Evolutionary conservation across 345 rosid genomes (phyloP), one percentile per base, ranked within the genome.

Genomic region (Acer saccharum): DNA sequence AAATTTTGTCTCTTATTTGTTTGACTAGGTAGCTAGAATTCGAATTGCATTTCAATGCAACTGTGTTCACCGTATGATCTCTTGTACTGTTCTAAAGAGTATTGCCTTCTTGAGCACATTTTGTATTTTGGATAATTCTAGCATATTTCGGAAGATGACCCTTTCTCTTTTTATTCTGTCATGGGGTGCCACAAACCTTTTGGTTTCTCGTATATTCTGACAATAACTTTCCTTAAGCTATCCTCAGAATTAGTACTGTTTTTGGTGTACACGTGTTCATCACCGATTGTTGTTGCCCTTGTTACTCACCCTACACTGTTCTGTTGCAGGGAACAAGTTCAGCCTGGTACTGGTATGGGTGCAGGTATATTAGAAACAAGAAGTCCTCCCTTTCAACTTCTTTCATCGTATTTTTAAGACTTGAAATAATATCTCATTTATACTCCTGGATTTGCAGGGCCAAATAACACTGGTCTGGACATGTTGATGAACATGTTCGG

Each of bases 401-500:
- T 21, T n/a, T 16, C 27, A 60, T 20, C 2, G 8, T 60, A 25
- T 8, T 60, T n/a, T 21, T 21, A 7, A 60, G 23, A 60, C 64
- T 20, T 21, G 23, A 60, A 20, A 60, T 10, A 60, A 60, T n/a
- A 58, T 60, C 64, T 60, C 64, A 60, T 60, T 20, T n/a, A 2
- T 60, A 21, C 64, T 20, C 12, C 25, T 60, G 64, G 64, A 60
- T 60, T 60, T 18, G 64, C 64, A 60, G 64, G 64, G 25, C 23
- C 64, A 60, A 21, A 60, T 3, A 60, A 60, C 20, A 18, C 64
- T 7, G 89, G 91, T 8, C 73, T 92, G 76, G 94, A 89, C 58
- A 81, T 84, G 90, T 69, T 92, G 82, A 86, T 84, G 89, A 87
- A 82, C 85, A 86, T 90, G 91, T 89, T 92, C 77, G 88, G 91